phyloP scores from a whole-genome alignment of 2,329 filamentous ascomycete species.

The Thelonectria discophora region DNA sequence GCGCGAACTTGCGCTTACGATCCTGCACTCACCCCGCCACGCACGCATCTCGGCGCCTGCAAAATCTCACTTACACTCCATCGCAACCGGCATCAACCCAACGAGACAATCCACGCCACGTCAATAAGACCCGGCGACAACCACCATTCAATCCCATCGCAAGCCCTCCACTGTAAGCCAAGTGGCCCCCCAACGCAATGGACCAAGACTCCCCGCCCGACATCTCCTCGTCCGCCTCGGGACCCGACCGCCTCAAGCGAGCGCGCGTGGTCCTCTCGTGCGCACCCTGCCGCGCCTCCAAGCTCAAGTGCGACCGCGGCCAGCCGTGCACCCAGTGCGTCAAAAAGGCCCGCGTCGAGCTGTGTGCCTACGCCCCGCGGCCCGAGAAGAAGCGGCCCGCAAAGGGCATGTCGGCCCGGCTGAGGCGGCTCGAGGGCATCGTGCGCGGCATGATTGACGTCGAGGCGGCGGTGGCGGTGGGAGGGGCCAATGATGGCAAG shows the following conservation, averaged over 20 bases:
- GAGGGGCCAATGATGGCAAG: background rate
- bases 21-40: conserved; percentile 3
- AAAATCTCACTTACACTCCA: background rate
- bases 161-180: background rate
- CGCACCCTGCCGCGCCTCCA: conserved; percentile 60
- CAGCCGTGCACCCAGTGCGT: conserved; percentile 62
- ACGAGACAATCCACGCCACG: background rate
- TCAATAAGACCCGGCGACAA: background rate
- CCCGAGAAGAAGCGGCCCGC: conserved; percentile 51
- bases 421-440: conserved; percentile 65
- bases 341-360: conserved; percentile 57
- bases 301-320: conserved; percentile 65
- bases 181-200: conserved; percentile 16
- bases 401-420: conserved; percentile 62
- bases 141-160: background rate
- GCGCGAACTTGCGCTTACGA: conserved; percentile 8
- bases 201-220: conserved; percentile 36
- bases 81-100: background rate
- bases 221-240: conserved; percentile 30
- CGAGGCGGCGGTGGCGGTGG: conserved; percentile 37
- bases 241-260: conserved; percentile 50
- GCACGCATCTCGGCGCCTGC: conserved; percentile 9
- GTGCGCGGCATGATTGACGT: conserved; percentile 64
- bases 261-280: conserved; percentile 62
- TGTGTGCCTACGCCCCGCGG: conserved; percentile 60